Base-by-base conservation (phyloP, 305 asterid genomes). In the Salvia sclarea region DNA sequence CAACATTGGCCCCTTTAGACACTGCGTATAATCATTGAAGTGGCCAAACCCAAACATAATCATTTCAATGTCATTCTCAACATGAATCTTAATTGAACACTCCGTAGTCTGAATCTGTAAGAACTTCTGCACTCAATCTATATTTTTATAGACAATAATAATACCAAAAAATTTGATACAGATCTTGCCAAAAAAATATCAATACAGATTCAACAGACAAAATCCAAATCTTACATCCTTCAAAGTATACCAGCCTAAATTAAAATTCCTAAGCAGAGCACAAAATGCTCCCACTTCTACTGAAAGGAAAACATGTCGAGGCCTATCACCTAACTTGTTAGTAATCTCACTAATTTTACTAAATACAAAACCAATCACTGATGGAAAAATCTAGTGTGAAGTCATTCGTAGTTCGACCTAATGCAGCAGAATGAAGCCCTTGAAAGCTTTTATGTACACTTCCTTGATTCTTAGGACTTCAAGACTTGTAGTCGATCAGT, bases 391-490 rank as follows among this genome's bases (percentile, higher is more conserved):
- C 16, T 1, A 25, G 38, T 28, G 35, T 60, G 47, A 4, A 56
- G 14, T 25, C 31, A 44, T 11, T n/a, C n/a, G 17, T 16, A 2
- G 35, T n/a, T 53, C 70, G 5, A 40, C 8, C 24, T 3, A 43
- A 13, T 17, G 30, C 5, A 14, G 53, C 20, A 20, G 3, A 21
- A 33, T 21, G 64, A 41, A 38, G 47, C 69, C 48, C 10, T 37
- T 16, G 48, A 21, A 25, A n/a, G 28, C 41, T 41, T 41, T 71
- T 72, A 69, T 70, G 74, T 78, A 70, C 82, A 74, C 33, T 61
- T 53, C 66, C 45, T 48, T 43, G 20, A 11, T 18, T 41, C 8
- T 21, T 8, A 65, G 28, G 55, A 35, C 55, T 44, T 68, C 18
- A 37, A 52, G 17, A 59, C n/a, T 0, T 47, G 48, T 16, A 24